Evolutionary conservation across 176 grass and related monocot genomes (phyloP).

Genomic region (Eleusine indica): DNA sequence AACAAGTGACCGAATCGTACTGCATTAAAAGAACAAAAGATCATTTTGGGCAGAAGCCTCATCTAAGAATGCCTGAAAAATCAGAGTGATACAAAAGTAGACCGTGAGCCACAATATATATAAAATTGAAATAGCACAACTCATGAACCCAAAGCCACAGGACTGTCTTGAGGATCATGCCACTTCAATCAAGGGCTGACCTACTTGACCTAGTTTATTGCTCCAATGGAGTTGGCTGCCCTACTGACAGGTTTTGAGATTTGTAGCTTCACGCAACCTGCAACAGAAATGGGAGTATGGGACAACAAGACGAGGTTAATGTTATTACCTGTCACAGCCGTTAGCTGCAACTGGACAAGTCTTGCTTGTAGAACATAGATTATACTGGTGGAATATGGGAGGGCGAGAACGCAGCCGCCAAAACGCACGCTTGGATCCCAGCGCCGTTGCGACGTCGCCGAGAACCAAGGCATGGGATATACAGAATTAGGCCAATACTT

Average conservation of each 20-base stretch:
- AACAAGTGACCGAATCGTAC: conserved; percentile 79
- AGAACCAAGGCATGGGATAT: too few relatives aligned
- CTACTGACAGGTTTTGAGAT: background rate
- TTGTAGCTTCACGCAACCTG: background rate
- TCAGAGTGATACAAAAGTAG: background rate
- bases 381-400: too few relatives aligned
- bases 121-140: background rate
- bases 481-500: too few relatives aligned
- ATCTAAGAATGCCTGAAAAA: background rate
- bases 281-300: background rate
- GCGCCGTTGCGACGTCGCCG: too few relatives aligned
- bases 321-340: background rate
- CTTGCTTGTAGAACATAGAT: too few relatives aligned
- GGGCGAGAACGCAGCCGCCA: too few relatives aligned
- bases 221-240: too few relatives aligned
- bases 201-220: too few relatives aligned
- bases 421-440: too few relatives aligned
- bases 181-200: background rate
- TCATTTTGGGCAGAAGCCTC: conserved; percentile 13
- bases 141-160: background rate
- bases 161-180: background rate
- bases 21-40: conserved; percentile 43
- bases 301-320: background rate
- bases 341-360: too few relatives aligned
- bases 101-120: background rate